Percentiles rank a stretch among this genome's conserved stretches.
Evolutionary conservation across 164 flowering plant species (phyloP).

Genomic region (Litsea cubeba): DNA sequence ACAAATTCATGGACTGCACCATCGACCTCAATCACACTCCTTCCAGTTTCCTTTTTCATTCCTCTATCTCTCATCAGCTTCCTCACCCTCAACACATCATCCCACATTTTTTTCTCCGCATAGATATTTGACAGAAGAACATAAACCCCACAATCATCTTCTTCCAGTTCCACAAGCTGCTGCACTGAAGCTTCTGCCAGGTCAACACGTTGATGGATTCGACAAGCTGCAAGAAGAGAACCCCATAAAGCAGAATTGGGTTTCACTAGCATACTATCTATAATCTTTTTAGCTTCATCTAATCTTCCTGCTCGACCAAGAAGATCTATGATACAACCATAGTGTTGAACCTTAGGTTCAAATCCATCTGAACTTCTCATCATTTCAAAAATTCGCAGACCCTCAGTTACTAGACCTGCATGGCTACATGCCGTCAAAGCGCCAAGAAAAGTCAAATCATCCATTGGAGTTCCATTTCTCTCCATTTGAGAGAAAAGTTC

Average conservation of each 20-base stretch:
- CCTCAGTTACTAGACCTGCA: conserved; percentile 30
- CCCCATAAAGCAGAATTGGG: conserved; percentile 32
- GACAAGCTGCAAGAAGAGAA: conserved; percentile 33
- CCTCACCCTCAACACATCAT: conserved; percentile 17
- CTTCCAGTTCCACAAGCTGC: conserved; percentile 26
- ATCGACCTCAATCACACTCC: conserved; percentile 31
- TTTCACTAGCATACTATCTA: conserved; percentile 27
- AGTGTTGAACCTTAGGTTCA: conserved; percentile 16
- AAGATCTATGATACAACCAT: conserved; percentile 34
- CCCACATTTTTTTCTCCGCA: conserved; percentile 32
- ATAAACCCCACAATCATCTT: conserved; percentile 34
- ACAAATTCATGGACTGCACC: conserved; percentile 25
- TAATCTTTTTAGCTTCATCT: conserved; percentile 21
- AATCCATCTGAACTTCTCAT: conserved; percentile 19
- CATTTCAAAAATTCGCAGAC: conserved; percentile 18
- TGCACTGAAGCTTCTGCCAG: conserved; percentile 22
- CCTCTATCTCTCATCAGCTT: conserved; percentile 22
- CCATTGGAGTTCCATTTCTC: conserved; percentile 14
- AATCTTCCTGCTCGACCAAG: conserved; percentile 32
- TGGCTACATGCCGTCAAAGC: conserved; percentile 33
- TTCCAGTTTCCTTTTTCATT: conserved; percentile 26
- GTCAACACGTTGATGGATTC: conserved; percentile 15
- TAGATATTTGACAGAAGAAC: conserved; percentile 33
- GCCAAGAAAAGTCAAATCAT: conserved; percentile 31
- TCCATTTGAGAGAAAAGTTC: conserved; percentile 26